These are phyloP conservation scores for Lachnellula arida DNA, from an alignment of 2,329 filamentous ascomycete genomes.

Conservation along the genomic window DNA sequence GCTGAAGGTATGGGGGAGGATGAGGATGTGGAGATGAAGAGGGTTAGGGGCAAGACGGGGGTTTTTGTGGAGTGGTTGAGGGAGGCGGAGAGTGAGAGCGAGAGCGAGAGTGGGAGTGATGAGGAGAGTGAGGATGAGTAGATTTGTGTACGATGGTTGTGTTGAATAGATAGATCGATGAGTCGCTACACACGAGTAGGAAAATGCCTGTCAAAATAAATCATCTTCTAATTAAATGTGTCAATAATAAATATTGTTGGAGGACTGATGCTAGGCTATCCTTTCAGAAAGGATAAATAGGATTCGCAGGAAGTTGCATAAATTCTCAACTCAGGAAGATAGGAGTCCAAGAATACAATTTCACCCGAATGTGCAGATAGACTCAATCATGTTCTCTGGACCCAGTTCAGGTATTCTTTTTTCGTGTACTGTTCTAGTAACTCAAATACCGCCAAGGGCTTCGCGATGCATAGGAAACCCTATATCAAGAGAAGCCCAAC, in stretches of 20 bases:
- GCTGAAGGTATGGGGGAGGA: constrained; percentile 48
- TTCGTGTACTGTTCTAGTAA: not conserved
- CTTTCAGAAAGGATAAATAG: too few species aligned
- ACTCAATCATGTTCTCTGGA: too few species aligned
- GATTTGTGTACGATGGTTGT: not conserved
- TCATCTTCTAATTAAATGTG: not conserved
- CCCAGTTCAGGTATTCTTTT: not conserved
- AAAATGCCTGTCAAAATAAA: not conserved
- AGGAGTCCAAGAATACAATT: too few species aligned
- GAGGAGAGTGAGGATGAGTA: constrained; percentile 10
- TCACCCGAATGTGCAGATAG: too few species aligned
- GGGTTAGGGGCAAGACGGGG: constrained; percentile 67
- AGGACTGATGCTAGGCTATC: too few species aligned
- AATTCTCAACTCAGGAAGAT: too few species aligned
- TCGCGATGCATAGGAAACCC: not conserved
- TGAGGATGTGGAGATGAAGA: constrained; percentile 63
- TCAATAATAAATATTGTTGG: not conserved
- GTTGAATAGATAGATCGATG: not conserved
- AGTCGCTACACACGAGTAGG: not conserved
- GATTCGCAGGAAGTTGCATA: too few species aligned
- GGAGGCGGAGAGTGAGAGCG: constrained; percentile 66
- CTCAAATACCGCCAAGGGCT: not conserved
- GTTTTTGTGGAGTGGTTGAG: constrained; percentile 81
- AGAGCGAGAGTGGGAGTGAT: constrained; percentile 46
- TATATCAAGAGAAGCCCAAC: not conserved